Evolutionary conservation across 176 grass and related monocot species (phyloP).

Genomic region (Ananas comosus): DNA sequence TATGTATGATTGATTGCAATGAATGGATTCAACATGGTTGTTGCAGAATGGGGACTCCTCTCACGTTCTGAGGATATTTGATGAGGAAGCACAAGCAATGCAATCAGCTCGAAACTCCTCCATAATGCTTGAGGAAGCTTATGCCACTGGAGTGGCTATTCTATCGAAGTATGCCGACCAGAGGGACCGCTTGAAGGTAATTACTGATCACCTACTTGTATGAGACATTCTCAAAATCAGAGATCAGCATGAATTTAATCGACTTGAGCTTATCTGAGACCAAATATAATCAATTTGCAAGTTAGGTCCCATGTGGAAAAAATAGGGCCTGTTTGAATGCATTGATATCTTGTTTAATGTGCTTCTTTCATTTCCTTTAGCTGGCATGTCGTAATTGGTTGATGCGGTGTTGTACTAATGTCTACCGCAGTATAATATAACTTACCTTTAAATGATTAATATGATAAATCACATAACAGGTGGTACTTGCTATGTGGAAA

Average conservation of each 20-base stretch:
- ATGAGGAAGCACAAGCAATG: conserved; percentile 84
- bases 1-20: background rate
- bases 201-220: background rate
- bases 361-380: too few species aligned
- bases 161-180: conserved; percentile 85
- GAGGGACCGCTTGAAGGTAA: conserved; percentile 88
- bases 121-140: conserved; percentile 81
- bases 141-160: conserved; percentile 66
- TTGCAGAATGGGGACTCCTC: conserved; percentile 86
- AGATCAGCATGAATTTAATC: background rate
- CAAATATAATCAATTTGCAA: background rate
- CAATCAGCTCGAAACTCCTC: conserved; percentile 74
- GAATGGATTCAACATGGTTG: conserved; percentile 12
- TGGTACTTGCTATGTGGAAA: too few species aligned
- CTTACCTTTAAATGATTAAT: too few species aligned
- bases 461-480: too few species aligned
- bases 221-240: background rate
- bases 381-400: too few species aligned
- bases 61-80: conserved; percentile 80
- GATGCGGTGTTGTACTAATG: too few species aligned
- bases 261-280: background rate
- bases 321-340: too few species aligned
- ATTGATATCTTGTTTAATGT: too few species aligned
- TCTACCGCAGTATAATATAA: too few species aligned
- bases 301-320: background rate